A percentile compares a stretch with the other conserved stretches of the same genome.
Evolutionary conservation across 2,329 filamentous ascomycete genomes (phyloP).

Genomic region (Alternaria incomplexa): DNA sequence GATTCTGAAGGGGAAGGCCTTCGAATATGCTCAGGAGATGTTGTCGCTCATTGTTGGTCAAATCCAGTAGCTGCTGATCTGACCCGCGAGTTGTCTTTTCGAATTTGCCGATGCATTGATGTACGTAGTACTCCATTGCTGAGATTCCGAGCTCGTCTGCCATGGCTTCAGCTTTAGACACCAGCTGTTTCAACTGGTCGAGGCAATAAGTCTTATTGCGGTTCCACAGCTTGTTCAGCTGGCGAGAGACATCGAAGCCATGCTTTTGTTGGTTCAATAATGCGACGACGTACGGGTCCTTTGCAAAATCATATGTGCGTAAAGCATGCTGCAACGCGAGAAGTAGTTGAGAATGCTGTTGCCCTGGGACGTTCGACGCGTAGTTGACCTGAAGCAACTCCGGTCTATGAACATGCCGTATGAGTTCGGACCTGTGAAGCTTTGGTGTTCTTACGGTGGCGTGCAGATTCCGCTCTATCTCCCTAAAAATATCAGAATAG

Average conservation of each 20-base stretch:
- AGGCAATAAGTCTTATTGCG: slow-evolving; percentile 49
- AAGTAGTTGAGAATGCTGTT: slow-evolving; percentile 17
- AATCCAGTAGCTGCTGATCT: slow-evolving; percentile 37
- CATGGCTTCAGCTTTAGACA: slow-evolving; percentile 41
- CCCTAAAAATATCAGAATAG: slow-evolving; percentile 39
- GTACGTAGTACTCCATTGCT: slow-evolving; percentile 50
- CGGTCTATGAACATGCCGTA: slow-evolving; percentile 73
- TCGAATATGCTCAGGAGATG: slow-evolving; percentile 38
- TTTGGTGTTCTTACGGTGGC: slow-evolving; percentile 73
- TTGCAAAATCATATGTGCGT: slow-evolving; percentile 39
- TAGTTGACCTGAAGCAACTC: slow-evolving; percentile 53
- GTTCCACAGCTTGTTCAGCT: slow-evolving; percentile 34
- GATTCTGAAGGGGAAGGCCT: slow-evolving; percentile 15
- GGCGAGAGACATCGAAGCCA: slow-evolving; percentile 27
- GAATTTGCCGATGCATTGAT: slow-evolving; percentile 44
- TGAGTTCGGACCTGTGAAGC: slow-evolving; percentile 70
- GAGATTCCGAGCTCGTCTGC: slow-evolving; percentile 47
- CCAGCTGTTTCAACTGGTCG: slow-evolving; percentile 47
- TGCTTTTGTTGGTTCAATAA: slow-evolving; percentile 32
- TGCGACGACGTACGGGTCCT: slow-evolving; percentile 50
- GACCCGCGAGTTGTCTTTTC: slow-evolving; percentile 15
- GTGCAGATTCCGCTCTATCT: slow-evolving; percentile 73
- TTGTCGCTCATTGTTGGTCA: slow-evolving; percentile 42
- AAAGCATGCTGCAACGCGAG: slow-evolving; percentile 24
- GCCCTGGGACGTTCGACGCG: slow-evolving; percentile 18